Base-by-base conservation (phyloP, 1,284 basidiomycete species). In the Taiwanofungus camphoratus region DNA sequence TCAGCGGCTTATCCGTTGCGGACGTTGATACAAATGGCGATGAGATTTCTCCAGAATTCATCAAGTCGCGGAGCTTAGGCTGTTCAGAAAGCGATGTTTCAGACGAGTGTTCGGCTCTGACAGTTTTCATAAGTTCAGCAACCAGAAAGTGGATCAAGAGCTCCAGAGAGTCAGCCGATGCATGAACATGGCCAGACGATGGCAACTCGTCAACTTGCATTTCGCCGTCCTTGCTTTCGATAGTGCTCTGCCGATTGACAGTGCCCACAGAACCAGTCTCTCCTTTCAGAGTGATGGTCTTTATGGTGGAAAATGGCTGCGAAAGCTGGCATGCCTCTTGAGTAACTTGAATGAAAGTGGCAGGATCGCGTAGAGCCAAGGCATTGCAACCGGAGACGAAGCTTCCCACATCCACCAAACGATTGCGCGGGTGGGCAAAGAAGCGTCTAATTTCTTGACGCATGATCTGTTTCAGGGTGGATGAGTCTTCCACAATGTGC, bases 401-500 rank as follows among this genome's bases (percentile, higher is more conserved):
- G 38, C 76, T 76, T 15, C 70, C 66, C 23, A 88, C 73, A 50
- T 97, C 94, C 16, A 82, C 72, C 21, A 77, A 62, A 48, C 79
- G 82, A 39, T 78, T 79, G 29, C 88, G 79, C 38, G 84, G 74
- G 45, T 82, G 79, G 6, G 76, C 68, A 53, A 92, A 80, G 65
- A 82, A 88, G 4, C 82, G 77, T 55, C 78, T 83, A 54, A 98
- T 74, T 53, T 93, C 88, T 48, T 87, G 82, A 19, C 77, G 75
- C 81, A 99, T 94, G 48, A 89, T 75, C 5, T 71, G 69, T 42
- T 79, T 75, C 23, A 98, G 62, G 1, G 77, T 77, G 5, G 66
- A 59, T 4, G 72, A 58, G 52, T 93, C 87, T 64, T 99, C 96
- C 41, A 95, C 79, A 41, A 92, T 68, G 61, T 99, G 95, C 3